phyloP scores from a whole-genome alignment of 2,329 filamentous ascomycete species.

The Sporothrix curviconia region DNA sequence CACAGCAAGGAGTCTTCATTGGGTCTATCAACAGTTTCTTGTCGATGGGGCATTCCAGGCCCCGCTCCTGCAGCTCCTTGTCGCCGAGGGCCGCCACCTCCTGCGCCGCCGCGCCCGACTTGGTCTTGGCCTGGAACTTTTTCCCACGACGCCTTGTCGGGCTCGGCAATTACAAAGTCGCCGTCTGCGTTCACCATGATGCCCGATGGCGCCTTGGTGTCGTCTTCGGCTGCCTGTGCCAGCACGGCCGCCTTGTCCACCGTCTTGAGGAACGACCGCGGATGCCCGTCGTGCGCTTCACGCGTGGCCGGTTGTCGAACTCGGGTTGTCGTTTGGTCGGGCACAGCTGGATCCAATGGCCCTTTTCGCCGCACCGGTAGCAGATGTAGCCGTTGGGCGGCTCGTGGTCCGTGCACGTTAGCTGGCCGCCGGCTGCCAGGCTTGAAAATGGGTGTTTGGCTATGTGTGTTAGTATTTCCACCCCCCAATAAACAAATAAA shows the following conservation, averaged over 20 bases:
- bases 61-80: slow-evolving; percentile 81
- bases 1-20: slow-evolving; percentile 98
- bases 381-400: slow-evolving; percentile 93
- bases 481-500: neutral
- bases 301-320: slow-evolving; percentile 85
- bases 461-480: slow-evolving; percentile 32
- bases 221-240: slow-evolving; percentile 68
- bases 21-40: slow-evolving; percentile 97
- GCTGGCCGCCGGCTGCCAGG: slow-evolving; percentile 58
- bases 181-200: slow-evolving; percentile 98
- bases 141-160: slow-evolving; percentile 94
- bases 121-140: slow-evolving; percentile 92
- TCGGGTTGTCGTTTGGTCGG: slow-evolving; percentile 98
- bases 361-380: slow-evolving; percentile 92
- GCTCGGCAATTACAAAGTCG: slow-evolving; percentile 93
- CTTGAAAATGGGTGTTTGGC: slow-evolving; percentile 58
- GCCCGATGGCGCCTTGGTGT: slow-evolving; percentile 72
- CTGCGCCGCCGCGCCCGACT: slow-evolving; percentile 75
- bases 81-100: slow-evolving; percentile 70
- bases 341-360: slow-evolving; percentile 98
- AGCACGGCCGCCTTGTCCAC: slow-evolving; percentile 83
- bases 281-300: slow-evolving; percentile 95
- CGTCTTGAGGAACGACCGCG: slow-evolving; percentile 88
- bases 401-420: slow-evolving; percentile 83
- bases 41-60: slow-evolving; percentile 91